A percentile compares a stretch with the other conserved stretches of the same genome.
Conservation (phyloP, 2,329 filamentous ascomycete species). For the Chrysoporthe cubensis region DNA sequence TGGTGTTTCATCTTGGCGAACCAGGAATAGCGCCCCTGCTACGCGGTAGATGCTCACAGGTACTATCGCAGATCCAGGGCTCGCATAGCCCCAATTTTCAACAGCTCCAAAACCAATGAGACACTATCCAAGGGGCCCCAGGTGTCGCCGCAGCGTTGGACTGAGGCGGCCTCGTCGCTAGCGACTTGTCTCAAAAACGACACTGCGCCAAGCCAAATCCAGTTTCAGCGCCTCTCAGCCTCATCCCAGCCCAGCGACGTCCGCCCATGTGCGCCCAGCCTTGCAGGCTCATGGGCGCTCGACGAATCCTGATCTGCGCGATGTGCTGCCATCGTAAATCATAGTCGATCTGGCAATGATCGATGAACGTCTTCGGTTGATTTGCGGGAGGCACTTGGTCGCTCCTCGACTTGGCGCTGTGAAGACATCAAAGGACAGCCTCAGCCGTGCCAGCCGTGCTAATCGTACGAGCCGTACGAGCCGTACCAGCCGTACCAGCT, state of each 20-base stretch:
- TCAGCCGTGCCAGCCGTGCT: background rate
- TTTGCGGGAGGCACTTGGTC: background rate
- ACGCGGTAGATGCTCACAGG: background rate
- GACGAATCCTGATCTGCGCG: constrained; percentile 10
- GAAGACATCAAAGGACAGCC: constrained; percentile 8
- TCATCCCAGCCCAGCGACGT: background rate
- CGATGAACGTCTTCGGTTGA: background rate
- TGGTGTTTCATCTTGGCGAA: constrained; percentile 5
- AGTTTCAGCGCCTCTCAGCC: constrained; percentile 20
- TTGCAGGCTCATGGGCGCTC: constrained; percentile 10
- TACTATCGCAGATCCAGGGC: background rate
- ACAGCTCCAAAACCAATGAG: background rate
- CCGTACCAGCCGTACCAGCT: background rate
- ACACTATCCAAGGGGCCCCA: background rate
- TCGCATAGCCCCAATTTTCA: background rate
- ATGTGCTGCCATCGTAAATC: constrained; percentile 15
- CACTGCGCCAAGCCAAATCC: constrained; percentile 9
- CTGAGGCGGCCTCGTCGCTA: background rate
- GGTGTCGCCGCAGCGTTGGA: background rate
- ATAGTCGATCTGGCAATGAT: constrained; percentile 3
- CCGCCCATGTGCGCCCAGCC: background rate
- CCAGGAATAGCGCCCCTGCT: constrained; percentile 1
- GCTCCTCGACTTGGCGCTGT: background rate
- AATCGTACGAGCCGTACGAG: background rate
- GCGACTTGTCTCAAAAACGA: constrained; percentile 6